Evolutionary conservation across 2,329 filamentous ascomycete genomes (phyloP), one percentile per base, ranked within the genome.

Genomic region (Dryadomyces quercus-mongolicae): DNA sequence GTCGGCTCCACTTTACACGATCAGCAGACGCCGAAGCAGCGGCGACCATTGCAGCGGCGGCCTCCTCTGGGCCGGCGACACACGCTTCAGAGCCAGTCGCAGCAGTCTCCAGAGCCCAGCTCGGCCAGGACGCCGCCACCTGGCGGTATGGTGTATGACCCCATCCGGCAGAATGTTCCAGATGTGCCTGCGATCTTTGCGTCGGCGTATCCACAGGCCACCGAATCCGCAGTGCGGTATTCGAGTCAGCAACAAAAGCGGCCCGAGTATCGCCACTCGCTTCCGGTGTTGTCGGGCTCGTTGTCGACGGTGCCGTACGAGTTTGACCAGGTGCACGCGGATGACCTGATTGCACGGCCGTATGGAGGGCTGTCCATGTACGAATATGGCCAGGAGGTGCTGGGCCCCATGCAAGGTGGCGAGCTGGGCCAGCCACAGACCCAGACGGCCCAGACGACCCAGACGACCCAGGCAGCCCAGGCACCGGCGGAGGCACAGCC

Each of bases 121-220:
- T 71, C 74, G 2, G 71, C 71, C 8, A 69, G 71, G 21, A 77
- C 75, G 2, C 73, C 76, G 0, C 74, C 76, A 0, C 74, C 78
- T 0, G 77, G 78, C 1, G 81, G 77, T 59, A 79, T 80, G 75
- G 73, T 77, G 2, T 82, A 81, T 55, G 79, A 82, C 54, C 77
- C 79, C 0, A 80, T 81, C 55, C 72, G 79, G 2, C 76, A 77
- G 58, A 78, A 73, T 55, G 65, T 78, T 0, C 76, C 76, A 0
- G 78, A 79, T 42, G 59, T 69, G 3, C 63, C 69, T 2, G 65
- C 68, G 25, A 75, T 79, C 62, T 76, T 74, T 51, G 72, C 76
- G 0, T 68, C 75, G 0, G 65, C 72, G 0, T 75, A 77, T 52
- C 72, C 74, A 1, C 75, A 78, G 54, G 69, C 73, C 0, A 72